Base-by-base conservation (phyloP, 1,284 basidiomycete species). In the Sanghuangporus sanghuang region DNA sequence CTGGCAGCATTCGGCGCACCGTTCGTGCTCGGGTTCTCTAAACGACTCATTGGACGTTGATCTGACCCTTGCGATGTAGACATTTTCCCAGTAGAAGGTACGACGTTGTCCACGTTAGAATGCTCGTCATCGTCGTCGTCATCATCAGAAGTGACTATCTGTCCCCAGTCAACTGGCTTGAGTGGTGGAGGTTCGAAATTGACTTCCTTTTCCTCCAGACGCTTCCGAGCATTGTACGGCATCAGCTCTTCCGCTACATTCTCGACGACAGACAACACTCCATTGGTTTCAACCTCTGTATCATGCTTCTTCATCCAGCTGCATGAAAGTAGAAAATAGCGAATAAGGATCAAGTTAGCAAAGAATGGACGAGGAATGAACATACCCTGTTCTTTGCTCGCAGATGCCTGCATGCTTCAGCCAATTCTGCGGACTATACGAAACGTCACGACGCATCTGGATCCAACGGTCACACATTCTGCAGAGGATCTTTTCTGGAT, bases 401-500 rank as follows among this genome's bases (percentile, higher is more conserved):
- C 65, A 66, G 23, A 63, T 66, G 8, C 58, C 65, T 6, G 65
- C 65, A 27, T 66, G 65, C 53, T 66, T 66, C 38, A 63, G 46
- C 65, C 65, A 66, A 27, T 66, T 66, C 50, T 66, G 65, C 9
- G 55, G 49, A 27, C 65, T 66, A 42, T 66, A 66, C 2, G 65
- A 42, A 39, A 66, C 62, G 44, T 66, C 65, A 18, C 57, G 61
- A 8, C 65, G 65, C 57, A 63, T 63, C 27, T 66, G 65, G 32
- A 66, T 66, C 65, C 65, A 66, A n/a, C 55, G 57, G 48, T 61
- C 62, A 36, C 65, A 66, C 58, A 66, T 63, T 12, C 38, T 62
- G 52, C 65, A 66, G 1, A 63, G 53, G 2, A 66, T 63, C 58
- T 63, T 63, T 14, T 61, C 58, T 23, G 66, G 57, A 38, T 66